phyloP scores from a whole-genome alignment of 306 rosid genomes.

The Ceratonia siliqua region DNA sequence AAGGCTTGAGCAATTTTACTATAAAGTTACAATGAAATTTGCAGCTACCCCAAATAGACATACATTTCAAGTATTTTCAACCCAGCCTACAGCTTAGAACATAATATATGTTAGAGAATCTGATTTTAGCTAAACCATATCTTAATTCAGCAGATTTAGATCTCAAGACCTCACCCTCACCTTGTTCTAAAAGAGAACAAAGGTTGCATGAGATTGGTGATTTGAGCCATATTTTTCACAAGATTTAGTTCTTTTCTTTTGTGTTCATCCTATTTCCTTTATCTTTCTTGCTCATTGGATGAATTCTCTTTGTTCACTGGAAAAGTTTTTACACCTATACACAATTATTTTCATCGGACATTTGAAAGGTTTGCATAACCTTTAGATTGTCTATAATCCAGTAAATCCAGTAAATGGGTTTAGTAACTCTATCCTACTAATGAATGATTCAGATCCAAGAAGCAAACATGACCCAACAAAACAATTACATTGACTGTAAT shows the following conservation, averaged over 20 bases:
- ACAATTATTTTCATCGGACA: not conserved
- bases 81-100: slow-evolving; percentile 12
- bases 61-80: too few species aligned
- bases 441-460: slow-evolving; percentile 8
- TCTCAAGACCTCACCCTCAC: slow-evolving; percentile 1
- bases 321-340: slow-evolving; percentile 19
- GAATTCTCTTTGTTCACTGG: not conserved
- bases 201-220: slow-evolving; percentile 9
- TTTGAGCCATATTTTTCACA: not conserved
- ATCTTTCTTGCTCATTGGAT: slow-evolving; percentile 10
- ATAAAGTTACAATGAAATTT: not conserved
- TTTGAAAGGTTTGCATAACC: not conserved
- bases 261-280: slow-evolving; percentile 11
- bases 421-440: slow-evolving; percentile 6
- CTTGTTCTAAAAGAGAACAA: not conserved
- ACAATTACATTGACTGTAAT: not conserved
- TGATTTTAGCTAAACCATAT: not conserved
- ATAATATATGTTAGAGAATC: slow-evolving; percentile 3
- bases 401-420: slow-evolving; percentile 7
- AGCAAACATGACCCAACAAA: not conserved
- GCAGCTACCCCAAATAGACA: not conserved
- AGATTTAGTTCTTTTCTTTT: not conserved
- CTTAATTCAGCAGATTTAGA: slow-evolving; percentile 1
- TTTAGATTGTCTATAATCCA: slow-evolving; percentile 12
- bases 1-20: not conserved